phyloP scores from a whole-genome alignment of 2,329 filamentous ascomycete genomes.

The Colletotrichum chrysophilum region DNA sequence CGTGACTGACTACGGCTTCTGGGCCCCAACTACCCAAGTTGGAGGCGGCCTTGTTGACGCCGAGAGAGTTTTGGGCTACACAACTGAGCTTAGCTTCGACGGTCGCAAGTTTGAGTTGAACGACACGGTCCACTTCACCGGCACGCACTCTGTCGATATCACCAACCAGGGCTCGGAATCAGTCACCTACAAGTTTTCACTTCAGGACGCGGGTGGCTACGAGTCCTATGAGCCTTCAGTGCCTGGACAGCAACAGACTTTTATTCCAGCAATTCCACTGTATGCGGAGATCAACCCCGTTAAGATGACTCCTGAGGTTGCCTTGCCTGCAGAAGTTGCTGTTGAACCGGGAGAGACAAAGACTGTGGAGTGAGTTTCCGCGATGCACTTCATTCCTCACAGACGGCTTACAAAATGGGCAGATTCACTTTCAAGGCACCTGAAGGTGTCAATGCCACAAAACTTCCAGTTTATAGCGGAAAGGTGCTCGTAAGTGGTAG shows the following conservation, averaged over 20 bases:
- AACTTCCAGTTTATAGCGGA: conserved; percentile 37
- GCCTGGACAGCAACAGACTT: background rate
- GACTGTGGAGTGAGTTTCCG: background rate
- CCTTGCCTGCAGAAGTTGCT: background rate
- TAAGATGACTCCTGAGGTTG: background rate
- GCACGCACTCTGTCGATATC: conserved; percentile 39
- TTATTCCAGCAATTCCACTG: background rate
- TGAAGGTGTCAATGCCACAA: conserved; percentile 24
- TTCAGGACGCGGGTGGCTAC: conserved; percentile 35
- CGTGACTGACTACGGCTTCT: background rate
- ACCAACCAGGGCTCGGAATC: conserved; percentile 45
- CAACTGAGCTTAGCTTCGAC: conserved; percentile 40
- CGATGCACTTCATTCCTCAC: background rate
- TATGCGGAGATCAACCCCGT: background rate
- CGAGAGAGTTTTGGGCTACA: conserved; percentile 45
- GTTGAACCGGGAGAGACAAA: background rate
- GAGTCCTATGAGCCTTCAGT: background rate
- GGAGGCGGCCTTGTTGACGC: conserved; percentile 54
- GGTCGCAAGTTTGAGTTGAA: conserved; percentile 47
- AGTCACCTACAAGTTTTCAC: conserved; percentile 43
- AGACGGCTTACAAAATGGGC: accelerated
- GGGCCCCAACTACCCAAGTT: conserved; percentile 32
- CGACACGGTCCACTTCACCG: conserved; percentile 49
- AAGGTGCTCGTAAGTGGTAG: conserved; percentile 34
- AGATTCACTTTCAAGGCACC: background rate